Evolutionary conservation across 2,329 filamentous ascomycete species (phyloP), one percentile per base, ranked within the genome.

Genomic region (Alternaria postmessia): DNA sequence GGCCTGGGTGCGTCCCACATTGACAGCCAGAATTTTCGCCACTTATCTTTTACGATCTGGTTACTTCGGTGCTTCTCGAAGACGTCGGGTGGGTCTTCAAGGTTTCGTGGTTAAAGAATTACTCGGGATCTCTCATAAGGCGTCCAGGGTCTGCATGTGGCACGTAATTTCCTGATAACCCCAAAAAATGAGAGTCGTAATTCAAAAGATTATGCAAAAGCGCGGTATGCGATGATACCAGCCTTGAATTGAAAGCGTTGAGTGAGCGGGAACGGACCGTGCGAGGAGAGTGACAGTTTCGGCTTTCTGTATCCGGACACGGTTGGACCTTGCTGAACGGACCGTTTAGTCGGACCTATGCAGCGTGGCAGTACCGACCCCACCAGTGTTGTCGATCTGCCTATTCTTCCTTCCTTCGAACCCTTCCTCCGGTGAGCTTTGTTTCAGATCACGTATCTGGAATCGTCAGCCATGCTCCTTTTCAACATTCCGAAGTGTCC

Each of bases 391-490:
- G 46, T 34, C 20, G 32, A 49, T 49, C 46, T 38, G 46, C 46
- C 30, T 24, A 22, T 26, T 49, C 32, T 26, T 24, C 18, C 8
- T 49, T 38, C 30, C 30, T 49, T n/a, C 30, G 46, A 49, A n/a
- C 30, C 30, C 46, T 24, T 20, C 12, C 20, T 49, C 46, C 11
- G 20, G 8, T 49, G 46, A 24, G 36, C 9, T 38, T 38, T 38
- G 46, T 49, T 49, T 49, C 46, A 49, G 46, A 38, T 24, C 30
- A 49, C 20, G 16, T 24, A 36, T 49, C 32, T 16, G 46, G 46
- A 36, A 38, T 49, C 46, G 32, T 49, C 46, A 49, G 20, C 46
- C 32, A 16, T 34, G 18, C 46, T 48, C 46, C 46, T 48, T 48
- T 36, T 48, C 30, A 24, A 36, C 18, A 36, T 48, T 18, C 46